phyloP scores from a whole-genome alignment of 2,329 filamentous ascomycete species.

The Trichophyton schoenleinii region DNA sequence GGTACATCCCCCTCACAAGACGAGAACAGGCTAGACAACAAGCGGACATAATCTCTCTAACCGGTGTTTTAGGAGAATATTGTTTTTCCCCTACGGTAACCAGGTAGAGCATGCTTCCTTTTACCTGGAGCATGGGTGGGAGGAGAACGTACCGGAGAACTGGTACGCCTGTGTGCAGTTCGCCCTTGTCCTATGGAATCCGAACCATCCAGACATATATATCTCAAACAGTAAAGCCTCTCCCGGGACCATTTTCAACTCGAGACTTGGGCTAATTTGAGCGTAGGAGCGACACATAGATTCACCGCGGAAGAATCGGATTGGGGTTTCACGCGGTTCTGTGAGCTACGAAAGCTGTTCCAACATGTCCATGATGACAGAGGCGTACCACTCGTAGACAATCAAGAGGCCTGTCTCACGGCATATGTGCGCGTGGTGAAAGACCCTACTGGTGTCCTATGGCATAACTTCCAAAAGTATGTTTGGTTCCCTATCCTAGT shows the following conservation, averaged over 20 bases:
- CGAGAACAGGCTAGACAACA: neutral
- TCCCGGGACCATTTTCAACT: neutral
- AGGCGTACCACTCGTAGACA: slow-evolving; percentile 43
- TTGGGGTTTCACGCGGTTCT: slow-evolving; percentile 97
- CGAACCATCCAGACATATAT: slow-evolving; percentile 77
- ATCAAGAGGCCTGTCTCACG: slow-evolving; percentile 36
- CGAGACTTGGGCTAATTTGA: slow-evolving; percentile 8
- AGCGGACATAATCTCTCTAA: slow-evolving; percentile 16
- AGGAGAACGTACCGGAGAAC: slow-evolving; percentile 64
- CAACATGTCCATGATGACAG: slow-evolving; percentile 59
- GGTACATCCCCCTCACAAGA: slow-evolving; percentile 42
- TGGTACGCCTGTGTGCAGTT: slow-evolving; percentile 98
- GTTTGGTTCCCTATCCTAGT: slow-evolving; percentile 11
- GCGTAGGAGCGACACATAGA: slow-evolving; percentile 68
- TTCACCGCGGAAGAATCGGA: slow-evolving; percentile 95
- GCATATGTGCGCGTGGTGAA: slow-evolving; percentile 39
- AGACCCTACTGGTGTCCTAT: slow-evolving; percentile 37
- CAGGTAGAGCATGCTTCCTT: slow-evolving; percentile 88
- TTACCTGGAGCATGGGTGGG: slow-evolving; percentile 90
- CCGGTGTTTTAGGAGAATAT: slow-evolving; percentile 56
- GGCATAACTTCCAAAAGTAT: slow-evolving; percentile 37
- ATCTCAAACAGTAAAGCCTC: slow-evolving; percentile 51
- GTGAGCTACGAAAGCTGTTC: slow-evolving; percentile 77
- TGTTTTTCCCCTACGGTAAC: slow-evolving; percentile 93
- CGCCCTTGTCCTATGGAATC: slow-evolving; percentile 85